Evolutionary conservation across 1,139 yeast genomes (phyloP).

Genomic region (Taiozyma sp.): DNA sequence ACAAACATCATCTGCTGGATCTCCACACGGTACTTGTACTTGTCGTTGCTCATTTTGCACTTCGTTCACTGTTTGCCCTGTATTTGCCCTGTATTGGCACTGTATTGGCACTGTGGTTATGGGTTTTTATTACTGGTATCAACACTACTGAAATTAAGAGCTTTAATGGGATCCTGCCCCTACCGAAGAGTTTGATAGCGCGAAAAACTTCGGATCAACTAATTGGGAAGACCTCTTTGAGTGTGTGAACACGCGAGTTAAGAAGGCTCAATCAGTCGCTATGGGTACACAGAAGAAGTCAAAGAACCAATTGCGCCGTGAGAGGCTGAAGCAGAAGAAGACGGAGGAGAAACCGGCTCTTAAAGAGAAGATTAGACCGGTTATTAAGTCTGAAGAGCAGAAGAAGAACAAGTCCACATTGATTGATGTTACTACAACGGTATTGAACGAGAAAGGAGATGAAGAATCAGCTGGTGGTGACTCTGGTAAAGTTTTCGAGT

Average conservation of each 20-base stretch:
- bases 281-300: constrained; percentile 27
- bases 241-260: not conserved
- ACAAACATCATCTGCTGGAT: constrained; percentile 99
- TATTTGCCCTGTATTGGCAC: too few species aligned
- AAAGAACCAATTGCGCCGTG: constrained; percentile 64
- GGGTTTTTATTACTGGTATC: too few species aligned
- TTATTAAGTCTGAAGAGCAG: not conserved
- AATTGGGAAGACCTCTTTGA: too few species aligned
- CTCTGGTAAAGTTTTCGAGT: constrained; percentile 15
- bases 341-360: constrained; percentile 7
- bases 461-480: not conserved
- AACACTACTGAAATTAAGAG: too few species aligned
- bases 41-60: constrained; percentile 27
- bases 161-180: too few species aligned
- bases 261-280: not conserved
- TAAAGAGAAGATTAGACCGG: constrained; percentile 1
- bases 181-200: too few species aligned
- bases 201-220: too few species aligned
- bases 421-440: not conserved
- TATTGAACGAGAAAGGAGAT: not conserved
- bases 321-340: constrained; percentile 49
- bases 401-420: not conserved
- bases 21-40: constrained; percentile 76
- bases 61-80: too few species aligned
- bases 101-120: too few species aligned